Base-by-base conservation (phyloP, 2,329 filamentous ascomycete genomes). In the Pezicula carpinea region DNA sequence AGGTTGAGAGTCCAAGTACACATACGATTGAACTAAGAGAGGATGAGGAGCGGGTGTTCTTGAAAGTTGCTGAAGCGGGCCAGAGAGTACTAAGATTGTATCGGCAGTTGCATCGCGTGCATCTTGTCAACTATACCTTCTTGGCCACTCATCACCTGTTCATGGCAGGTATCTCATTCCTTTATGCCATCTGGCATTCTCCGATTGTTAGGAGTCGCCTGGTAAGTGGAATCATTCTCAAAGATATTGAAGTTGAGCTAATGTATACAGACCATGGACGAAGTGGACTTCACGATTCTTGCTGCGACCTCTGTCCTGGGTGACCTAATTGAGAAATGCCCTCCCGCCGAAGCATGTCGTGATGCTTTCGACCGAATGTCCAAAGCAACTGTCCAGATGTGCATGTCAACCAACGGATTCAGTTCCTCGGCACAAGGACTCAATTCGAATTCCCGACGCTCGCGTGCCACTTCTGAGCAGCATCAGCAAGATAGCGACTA, bases 171-270 rank as follows among this genome's bases (percentile, higher is more conserved):
- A 85, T 97, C 49, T 95, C 92, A 19, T 97, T 96, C 66, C 76
- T 97, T 2, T 97, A 96, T 66, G 91, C 93, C 17, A 93, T 97
- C 48, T 97, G 92, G 92, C 92, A 97, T 67, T 96, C 92, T 10
- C 83, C 89, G 5, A 79, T 89, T 45, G 92, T 97, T 42, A 81
- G 92, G 59, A 90, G 86, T 64, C 83, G 88, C 47, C 72, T 97
- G 66, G 88, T 92, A 79, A 71, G 86, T 73, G 23, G 32, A 18
- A 38, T 19, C 5, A 49, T 33, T 31, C 47, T 50, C 43, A 55
- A 48, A 33, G 29, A 21, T 23, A 21, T 39, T 44, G 10, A 14
- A 36, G 18, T 41, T 47, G 49, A 46, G 77, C 75, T 39, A 31
- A 36, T 31, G 18, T 34, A 26, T 18, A 4, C 47, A 83, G 80